Evolutionary conservation across 2,329 filamentous ascomycete species (phyloP).

Genomic region (Trichoderma semiorbis): DNA sequence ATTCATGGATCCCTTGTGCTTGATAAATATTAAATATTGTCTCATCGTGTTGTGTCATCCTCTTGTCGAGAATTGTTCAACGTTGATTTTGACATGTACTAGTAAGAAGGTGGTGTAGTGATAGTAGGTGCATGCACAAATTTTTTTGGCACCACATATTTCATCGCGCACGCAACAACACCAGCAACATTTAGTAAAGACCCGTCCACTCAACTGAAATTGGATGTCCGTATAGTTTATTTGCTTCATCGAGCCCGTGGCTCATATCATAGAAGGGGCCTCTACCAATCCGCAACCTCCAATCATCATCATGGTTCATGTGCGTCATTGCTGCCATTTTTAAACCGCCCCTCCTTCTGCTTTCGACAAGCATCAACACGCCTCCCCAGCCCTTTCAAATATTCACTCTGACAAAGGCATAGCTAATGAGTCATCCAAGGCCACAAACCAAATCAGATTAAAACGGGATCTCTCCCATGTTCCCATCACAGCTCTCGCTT

Average conservation of each 20-base stretch:
- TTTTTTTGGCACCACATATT: slow-evolving; percentile 7
- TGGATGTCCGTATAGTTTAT: not conserved
- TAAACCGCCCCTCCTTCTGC: slow-evolving; percentile 10
- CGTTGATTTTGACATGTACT: not conserved
- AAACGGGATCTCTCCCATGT: slow-evolving; percentile 42
- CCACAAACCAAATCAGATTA: slow-evolving; percentile 22
- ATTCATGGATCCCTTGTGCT: not conserved
- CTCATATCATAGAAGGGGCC: not conserved
- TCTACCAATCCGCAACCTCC: no score
- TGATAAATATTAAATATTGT: not conserved
- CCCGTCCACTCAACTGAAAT: not conserved
- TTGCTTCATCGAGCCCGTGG: not conserved
- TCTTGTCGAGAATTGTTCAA: not conserved
- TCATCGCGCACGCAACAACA: not conserved
- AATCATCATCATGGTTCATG: slow-evolving; percentile 5
- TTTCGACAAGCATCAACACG: not conserved
- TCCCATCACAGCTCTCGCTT: slow-evolving; percentile 59
- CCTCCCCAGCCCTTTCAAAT: not conserved
- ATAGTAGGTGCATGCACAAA: not conserved
- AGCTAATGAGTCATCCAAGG: not conserved
- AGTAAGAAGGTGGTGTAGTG: not conserved
- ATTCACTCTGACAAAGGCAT: not conserved
- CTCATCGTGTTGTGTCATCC: not conserved
- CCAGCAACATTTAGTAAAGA: not conserved
- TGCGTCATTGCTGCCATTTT: not conserved